These are phyloP conservation scores for Chimonanthus salicifolius DNA, from an alignment of 164 flowering plant species.

Conservation along the genomic window DNA sequence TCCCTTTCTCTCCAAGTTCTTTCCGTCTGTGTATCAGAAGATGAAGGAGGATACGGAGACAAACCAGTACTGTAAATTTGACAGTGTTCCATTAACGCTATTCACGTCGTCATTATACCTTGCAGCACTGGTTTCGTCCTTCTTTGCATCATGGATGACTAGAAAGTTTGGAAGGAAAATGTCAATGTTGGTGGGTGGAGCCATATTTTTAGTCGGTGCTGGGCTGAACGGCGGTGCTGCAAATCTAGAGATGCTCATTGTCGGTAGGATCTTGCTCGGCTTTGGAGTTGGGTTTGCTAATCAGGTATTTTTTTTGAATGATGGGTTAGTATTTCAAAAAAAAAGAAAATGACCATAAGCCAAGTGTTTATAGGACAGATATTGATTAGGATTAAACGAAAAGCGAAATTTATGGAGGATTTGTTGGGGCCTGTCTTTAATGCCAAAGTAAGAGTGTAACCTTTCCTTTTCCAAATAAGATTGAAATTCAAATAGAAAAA, in stretches of 20 bases:
- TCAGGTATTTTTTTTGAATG: slow-evolving; percentile 15
- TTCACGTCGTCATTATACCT: slow-evolving; percentile 25
- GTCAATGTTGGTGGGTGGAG: slow-evolving; percentile 22
- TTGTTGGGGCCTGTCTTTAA: too few species aligned
- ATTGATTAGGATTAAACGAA: too few species aligned
- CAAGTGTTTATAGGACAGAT: too few species aligned
- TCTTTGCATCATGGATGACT: slow-evolving; percentile 20
- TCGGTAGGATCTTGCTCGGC: slow-evolving; percentile 27
- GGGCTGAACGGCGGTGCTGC: slow-evolving; percentile 19
- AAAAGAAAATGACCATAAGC: too few species aligned
- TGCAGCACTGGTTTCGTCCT: slow-evolving; percentile 23
- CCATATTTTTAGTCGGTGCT: slow-evolving; percentile 18
- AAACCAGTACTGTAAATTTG: slow-evolving; percentile 25
- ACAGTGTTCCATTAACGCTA: slow-evolving; percentile 16
- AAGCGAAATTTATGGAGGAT: too few species aligned
- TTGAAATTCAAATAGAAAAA: too few species aligned
- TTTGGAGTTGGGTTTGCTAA: slow-evolving; percentile 25
- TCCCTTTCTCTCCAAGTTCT: slow-evolving; percentile 18
- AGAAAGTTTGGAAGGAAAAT: slow-evolving; percentile 19
- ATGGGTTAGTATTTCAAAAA: background rate
- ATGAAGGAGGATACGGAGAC: background rate
- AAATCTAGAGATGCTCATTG: slow-evolving; percentile 20
- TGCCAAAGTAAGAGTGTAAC: too few species aligned
- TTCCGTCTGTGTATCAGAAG: slow-evolving; percentile 16
- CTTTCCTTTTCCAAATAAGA: too few species aligned